Evolutionary conservation across 1,139 yeast species (phyloP).

Genomic region (Saccharomyces hybrid): DNA sequence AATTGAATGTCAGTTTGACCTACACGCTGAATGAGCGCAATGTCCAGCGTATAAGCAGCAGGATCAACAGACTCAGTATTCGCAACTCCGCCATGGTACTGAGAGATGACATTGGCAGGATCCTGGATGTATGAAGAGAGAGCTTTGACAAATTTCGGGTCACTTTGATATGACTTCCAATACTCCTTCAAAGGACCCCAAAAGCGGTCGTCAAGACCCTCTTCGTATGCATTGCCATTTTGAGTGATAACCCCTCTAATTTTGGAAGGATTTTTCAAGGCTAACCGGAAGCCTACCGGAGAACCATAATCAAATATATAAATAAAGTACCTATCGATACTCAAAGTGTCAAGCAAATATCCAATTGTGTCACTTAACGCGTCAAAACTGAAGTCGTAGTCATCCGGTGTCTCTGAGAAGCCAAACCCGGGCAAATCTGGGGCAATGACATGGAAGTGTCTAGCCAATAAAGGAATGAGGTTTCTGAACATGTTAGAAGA

Average conservation of each 20-base stretch:
- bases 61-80: constrained; percentile 31
- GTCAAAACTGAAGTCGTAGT: neutral
- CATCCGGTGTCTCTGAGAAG: neutral
- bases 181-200: constrained; percentile 35
- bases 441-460: constrained; percentile 37
- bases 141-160: constrained; percentile 5
- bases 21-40: constrained; percentile 26
- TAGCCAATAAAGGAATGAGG: constrained; percentile 35
- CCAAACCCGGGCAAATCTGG: constrained; percentile 21
- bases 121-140: neutral
- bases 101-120: neutral
- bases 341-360: neutral
- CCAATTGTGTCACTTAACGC: neutral
- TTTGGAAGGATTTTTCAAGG: constrained; percentile 12
- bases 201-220: constrained; percentile 34
- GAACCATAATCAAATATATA: neutral
- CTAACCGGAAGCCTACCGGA: neutral
- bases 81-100: constrained; percentile 12
- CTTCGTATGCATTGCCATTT: constrained; percentile 42
- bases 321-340: neutral
- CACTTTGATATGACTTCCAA: constrained; percentile 29
- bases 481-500: constrained; percentile 37
- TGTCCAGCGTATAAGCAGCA: constrained; percentile 32
- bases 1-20: constrained; percentile 33
- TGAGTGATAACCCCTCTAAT: constrained; percentile 36